A percentile compares a stretch with the other conserved stretches of the same genome.
Evolutionary conservation across 306 rosid species (phyloP).

Genomic region (Glycine latifolia): DNA sequence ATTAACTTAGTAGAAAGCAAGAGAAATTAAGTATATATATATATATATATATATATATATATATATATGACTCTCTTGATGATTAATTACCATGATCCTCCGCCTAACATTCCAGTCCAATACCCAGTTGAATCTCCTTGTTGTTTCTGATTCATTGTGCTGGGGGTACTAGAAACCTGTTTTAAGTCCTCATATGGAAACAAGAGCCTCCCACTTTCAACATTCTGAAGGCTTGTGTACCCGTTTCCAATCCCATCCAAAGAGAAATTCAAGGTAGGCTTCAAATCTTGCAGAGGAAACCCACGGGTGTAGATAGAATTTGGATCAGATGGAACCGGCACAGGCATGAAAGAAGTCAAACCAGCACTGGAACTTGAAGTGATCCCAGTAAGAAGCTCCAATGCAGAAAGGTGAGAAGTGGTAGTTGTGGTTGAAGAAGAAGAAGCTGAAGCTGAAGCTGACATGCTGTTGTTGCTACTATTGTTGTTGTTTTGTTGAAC

Average conservation of each 20-base stretch:
- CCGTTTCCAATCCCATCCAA: slow-evolving; percentile 51
- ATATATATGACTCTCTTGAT: background rate
- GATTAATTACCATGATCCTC: slow-evolving; percentile 78
- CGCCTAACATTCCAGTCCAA: slow-evolving; percentile 87
- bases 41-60: background rate
- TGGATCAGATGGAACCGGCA: slow-evolving; percentile 54
- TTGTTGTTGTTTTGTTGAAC: slow-evolving; percentile 48
- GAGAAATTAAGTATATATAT: background rate
- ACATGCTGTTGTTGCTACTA: background rate
- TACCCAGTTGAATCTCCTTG: slow-evolving; percentile 65
- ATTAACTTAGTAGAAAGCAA: background rate
- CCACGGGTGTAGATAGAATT: slow-evolving; percentile 49
- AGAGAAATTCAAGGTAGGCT: slow-evolving; percentile 68
- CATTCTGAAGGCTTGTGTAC: slow-evolving; percentile 45
- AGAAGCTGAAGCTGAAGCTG: slow-evolving; percentile 32
- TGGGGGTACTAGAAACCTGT: slow-evolving; percentile 50
- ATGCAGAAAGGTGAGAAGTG: slow-evolving; percentile 61
- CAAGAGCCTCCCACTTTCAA: slow-evolving; percentile 54
- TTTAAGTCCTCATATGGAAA: slow-evolving; percentile 74
- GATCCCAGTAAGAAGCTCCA: slow-evolving; percentile 74
- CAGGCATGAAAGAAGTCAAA: slow-evolving; percentile 62
- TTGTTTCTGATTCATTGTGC: slow-evolving; percentile 53
- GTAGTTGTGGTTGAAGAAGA: background rate
- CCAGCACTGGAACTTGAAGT: slow-evolving; percentile 62
- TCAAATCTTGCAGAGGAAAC: slow-evolving; percentile 65